These are phyloP conservation scores for Alternaria brassicicola DNA, from an alignment of 2,329 filamentous ascomycete genomes.

Conservation along the genomic window DNA sequence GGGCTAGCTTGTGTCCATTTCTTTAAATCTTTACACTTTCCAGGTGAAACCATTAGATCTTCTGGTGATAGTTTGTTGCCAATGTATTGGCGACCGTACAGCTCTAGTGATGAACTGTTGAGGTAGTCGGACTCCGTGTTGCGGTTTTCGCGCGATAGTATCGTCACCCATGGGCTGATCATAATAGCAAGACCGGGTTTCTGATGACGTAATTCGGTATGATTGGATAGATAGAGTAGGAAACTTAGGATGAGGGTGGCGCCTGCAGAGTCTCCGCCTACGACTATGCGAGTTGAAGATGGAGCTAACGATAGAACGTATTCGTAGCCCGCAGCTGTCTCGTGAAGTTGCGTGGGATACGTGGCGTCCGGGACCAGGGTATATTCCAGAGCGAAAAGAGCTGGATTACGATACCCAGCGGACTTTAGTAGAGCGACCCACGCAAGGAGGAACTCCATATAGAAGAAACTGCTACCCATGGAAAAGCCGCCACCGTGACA, in stretches of 20 bases:
- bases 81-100: constrained; percentile 73
- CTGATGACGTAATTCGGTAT: constrained; percentile 51
- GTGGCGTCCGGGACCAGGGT: constrained; percentile 75
- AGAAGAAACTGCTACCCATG: constrained; percentile 83
- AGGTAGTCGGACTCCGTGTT: constrained; percentile 79
- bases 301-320: constrained; percentile 66
- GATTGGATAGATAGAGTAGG: constrained; percentile 68
- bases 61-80: constrained; percentile 57
- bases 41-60: constrained; percentile 71
- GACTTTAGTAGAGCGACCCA: constrained; percentile 71
- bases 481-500: constrained; percentile 82
- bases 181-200: constrained; percentile 69
- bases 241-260: constrained; percentile 75
- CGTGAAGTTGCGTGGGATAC: constrained; percentile 75
- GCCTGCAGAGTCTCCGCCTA: constrained; percentile 81
- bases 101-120: constrained; percentile 67
- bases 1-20: constrained; percentile 74
- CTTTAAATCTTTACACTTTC: constrained; percentile 67
- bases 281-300: constrained; percentile 67
- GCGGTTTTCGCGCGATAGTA: constrained; percentile 70
- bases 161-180: constrained; percentile 81
- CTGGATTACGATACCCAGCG: constrained; percentile 73
- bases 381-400: constrained; percentile 80
- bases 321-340: constrained; percentile 73
- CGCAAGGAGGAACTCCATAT: constrained; percentile 77